A percentile compares a stretch with the other conserved stretches of the same genome.
Conservation (phyloP, 495 filamentous ascomycete species). For the Xylaria grammica region DNA sequence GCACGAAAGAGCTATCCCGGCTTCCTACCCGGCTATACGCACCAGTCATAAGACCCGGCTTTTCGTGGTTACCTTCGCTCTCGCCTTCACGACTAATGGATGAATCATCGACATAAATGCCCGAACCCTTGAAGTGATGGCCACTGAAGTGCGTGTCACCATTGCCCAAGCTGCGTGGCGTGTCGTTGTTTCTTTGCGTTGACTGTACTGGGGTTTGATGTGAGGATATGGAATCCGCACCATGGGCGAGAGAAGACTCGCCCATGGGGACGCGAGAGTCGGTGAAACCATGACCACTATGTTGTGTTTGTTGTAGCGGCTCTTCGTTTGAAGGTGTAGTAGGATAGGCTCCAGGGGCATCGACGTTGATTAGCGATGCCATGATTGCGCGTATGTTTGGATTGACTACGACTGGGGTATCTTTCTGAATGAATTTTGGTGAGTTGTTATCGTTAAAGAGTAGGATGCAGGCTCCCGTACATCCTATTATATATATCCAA, state of each 20-base stretch:
- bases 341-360: conserved; percentile 13
- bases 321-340: conserved; percentile 9
- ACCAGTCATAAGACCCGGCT: conserved; percentile 34
- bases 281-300: not conserved
- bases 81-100: not conserved
- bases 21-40: conserved; percentile 24
- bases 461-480: not conserved
- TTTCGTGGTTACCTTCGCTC: too few relatives aligned
- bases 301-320: not conserved
- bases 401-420: too few relatives aligned
- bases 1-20: not conserved
- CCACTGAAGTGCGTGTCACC: not conserved
- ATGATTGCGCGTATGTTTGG: not conserved
- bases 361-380: conserved; percentile 2
- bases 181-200: not conserved
- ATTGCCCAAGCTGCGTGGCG: not conserved
- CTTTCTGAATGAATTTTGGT: too few relatives aligned
- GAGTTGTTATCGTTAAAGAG: not conserved
- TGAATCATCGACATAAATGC: not conserved
- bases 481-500: not conserved
- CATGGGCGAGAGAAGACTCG: not conserved
- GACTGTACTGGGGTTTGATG: not conserved
- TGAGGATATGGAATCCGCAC: not conserved
- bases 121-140: conserved; percentile 1
- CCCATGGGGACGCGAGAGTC: not conserved